Percentiles rank a stretch among this genome's conserved stretches.
These are phyloP conservation scores for Austroboletus sp. DNA, from an alignment of 1,284 basidiomycete species.

Conservation along the genomic window DNA sequence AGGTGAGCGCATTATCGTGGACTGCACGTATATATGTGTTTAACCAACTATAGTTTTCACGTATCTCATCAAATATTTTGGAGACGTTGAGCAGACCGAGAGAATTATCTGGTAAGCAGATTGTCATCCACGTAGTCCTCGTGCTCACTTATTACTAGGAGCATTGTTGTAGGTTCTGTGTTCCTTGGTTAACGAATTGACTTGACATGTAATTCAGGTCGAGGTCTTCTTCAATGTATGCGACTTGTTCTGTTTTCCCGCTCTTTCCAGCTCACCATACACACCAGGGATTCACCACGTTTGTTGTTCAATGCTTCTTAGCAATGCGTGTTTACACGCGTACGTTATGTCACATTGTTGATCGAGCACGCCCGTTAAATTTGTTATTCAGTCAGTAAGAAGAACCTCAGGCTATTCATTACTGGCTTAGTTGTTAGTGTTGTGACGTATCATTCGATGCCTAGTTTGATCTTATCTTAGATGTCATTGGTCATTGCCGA, in stretches of 20 bases:
- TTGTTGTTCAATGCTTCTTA: constrained; percentile 37
- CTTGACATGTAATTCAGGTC: constrained; percentile 15
- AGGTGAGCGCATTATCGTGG: neutral
- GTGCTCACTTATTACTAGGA: constrained; percentile 32
- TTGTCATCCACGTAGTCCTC: neutral
- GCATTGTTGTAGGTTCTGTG: constrained; percentile 38
- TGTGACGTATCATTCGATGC: neutral
- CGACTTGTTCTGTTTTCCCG: neutral
- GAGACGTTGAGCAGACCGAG: neutral
- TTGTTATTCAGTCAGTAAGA: constrained; percentile 28
- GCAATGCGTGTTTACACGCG: constrained; percentile 31
- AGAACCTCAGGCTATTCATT: constrained; percentile 19
- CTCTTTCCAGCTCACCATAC: constrained; percentile 4
- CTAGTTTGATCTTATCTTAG: constrained; percentile 9
- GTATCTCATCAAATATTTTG: constrained; percentile 1
- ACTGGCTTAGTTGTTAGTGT: constrained; percentile 25
- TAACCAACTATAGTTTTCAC: neutral
- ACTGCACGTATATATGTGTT: neutral
- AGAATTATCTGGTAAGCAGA: constrained; percentile 41
- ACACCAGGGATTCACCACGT: constrained; percentile 31
- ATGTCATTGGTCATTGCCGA: constrained; percentile 42
- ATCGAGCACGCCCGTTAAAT: neutral
- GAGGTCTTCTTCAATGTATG: constrained; percentile 38
- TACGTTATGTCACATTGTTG: constrained; percentile 10
- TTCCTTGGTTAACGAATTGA: neutral